Evolutionary conservation across 305 asterid species (phyloP).

Genomic region (Caryopteris hybrid): DNA sequence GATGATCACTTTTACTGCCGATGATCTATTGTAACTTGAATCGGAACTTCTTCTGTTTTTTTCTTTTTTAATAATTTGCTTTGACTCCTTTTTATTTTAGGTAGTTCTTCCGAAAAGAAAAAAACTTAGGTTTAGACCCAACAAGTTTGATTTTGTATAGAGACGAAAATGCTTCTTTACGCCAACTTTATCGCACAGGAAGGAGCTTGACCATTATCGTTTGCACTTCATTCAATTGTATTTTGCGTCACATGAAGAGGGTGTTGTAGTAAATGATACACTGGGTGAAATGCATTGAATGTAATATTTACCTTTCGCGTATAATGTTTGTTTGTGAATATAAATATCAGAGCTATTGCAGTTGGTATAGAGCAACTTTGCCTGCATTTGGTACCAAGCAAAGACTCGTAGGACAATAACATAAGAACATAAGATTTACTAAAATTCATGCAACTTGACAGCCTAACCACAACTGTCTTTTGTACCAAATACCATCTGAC

Average conservation of each 20-base stretch:
- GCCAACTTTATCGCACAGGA: constrained; percentile 8
- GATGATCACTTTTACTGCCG: constrained; percentile 49
- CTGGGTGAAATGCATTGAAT: background rate
- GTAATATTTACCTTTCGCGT: background rate
- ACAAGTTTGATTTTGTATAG: constrained; percentile 36
- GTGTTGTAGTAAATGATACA: background rate
- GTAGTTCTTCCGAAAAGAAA: background rate
- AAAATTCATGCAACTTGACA: background rate
- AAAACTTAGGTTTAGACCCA: constrained; percentile 25
- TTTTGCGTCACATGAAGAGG: background rate
- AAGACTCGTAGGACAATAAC: background rate
- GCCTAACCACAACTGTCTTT: background rate
- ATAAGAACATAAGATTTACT: background rate
- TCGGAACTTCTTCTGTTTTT: background rate
- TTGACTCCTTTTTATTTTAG: background rate
- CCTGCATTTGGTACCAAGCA: background rate
- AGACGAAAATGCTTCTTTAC: constrained; percentile 8
- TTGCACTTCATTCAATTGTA: background rate
- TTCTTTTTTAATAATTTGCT: background rate
- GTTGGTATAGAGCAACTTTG: background rate
- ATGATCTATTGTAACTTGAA: constrained; percentile 21
- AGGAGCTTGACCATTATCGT: constrained; percentile 9
- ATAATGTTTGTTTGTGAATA: too few species aligned
- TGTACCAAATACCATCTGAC: background rate
- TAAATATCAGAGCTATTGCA: too few species aligned